Conservation (phyloP, 371 early-diverging fungal genomes). For the Saksenaea vasiformis region DNA sequence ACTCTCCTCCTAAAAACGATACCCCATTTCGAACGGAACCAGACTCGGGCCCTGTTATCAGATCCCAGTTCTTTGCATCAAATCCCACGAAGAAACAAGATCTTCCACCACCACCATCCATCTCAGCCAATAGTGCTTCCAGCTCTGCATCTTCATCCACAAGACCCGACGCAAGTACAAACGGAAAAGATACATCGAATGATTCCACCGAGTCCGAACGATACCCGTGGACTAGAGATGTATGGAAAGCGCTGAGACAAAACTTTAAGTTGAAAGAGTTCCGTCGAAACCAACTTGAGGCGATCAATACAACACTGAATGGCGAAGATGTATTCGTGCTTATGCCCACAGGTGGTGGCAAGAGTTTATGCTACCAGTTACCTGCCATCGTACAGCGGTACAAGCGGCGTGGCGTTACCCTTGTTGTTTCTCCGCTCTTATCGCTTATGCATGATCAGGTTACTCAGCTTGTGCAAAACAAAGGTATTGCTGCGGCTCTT, state of each 20-base stretch:
- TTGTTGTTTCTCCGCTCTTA: conserved; percentile 97
- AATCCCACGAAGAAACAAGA: background rate
- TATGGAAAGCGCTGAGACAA: conserved; percentile 68
- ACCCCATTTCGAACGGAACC: background rate
- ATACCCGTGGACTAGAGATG: conserved; percentile 83
- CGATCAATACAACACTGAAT: conserved; percentile 88
- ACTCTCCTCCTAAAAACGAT: background rate
- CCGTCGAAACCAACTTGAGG: conserved; percentile 91
- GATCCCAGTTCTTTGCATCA: background rate
- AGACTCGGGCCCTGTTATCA: background rate
- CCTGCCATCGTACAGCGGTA: conserved; percentile 78
- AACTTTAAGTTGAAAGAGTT: conserved; percentile 85
- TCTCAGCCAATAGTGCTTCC: background rate
- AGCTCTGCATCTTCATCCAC: background rate
- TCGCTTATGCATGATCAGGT: conserved; percentile 99
- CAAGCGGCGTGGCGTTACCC: conserved; percentile 74
- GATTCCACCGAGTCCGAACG: background rate
- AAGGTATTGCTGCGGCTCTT: conserved; percentile 80
- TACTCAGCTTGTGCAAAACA: conserved; percentile 67
- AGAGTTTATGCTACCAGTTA: conserved; percentile 97
- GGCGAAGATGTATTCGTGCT: conserved; percentile 97
- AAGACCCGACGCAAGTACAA: background rate
- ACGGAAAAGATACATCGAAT: background rate
- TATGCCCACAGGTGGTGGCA: conserved; percentile 99
- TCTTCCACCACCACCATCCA: background rate